Base-by-base conservation (phyloP, 805 yeast genomes). In the Clavispora asparagi region DNA sequence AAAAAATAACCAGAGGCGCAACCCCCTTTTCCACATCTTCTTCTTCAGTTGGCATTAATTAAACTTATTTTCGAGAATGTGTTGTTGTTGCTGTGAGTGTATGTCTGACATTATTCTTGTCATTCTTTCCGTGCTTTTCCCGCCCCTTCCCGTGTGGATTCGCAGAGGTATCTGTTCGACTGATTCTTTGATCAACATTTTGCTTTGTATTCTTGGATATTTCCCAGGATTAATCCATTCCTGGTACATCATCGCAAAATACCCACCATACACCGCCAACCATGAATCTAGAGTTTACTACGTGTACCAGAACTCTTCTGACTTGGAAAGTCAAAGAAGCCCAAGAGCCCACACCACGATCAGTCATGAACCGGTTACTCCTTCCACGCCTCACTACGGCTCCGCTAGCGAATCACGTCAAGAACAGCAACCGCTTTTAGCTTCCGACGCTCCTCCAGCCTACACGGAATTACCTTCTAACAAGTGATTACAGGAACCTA, bases 91-190 rank as follows among this genome's bases (percentile, higher is more conserved):
- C 57, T 28, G 56, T 31, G 53, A 36, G 41, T 71, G 74, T 48
- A 52, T 68, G 31, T 61, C 74, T 3, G 91, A 85, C 59, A 59
- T 81, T n/a, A 60, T 80, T 12, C 75, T 86, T 13, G 79, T 82
- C 46, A 53, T 81, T 1, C 59, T 82, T 7, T 83, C 88, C 3
- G 73, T 84, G 42, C 70, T 85, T 42, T 73, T 83, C 58, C 94
- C 95, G 2, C 94, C 94, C 0, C 68, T 85, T 11, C 87, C 91
- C 0, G 90, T 86, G 10, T 64, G 81, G 62, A 71, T 83, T 32
- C 73, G 89, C 58, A 67, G 81, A 41, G 94, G 94, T 1, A 44
- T 77, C 13, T 81, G 79, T 54, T 70, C 84, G 2, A 58, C 67
- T 30, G 87, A 85, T 53, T 67, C 79, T 13, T 48, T 70, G 29